A percentile compares a stretch with the other conserved stretches of the same genome.
These are phyloP conservation scores for Theobroma cacao DNA, from an alignment of 345 rosid genomes.

Conservation along the genomic window DNA sequence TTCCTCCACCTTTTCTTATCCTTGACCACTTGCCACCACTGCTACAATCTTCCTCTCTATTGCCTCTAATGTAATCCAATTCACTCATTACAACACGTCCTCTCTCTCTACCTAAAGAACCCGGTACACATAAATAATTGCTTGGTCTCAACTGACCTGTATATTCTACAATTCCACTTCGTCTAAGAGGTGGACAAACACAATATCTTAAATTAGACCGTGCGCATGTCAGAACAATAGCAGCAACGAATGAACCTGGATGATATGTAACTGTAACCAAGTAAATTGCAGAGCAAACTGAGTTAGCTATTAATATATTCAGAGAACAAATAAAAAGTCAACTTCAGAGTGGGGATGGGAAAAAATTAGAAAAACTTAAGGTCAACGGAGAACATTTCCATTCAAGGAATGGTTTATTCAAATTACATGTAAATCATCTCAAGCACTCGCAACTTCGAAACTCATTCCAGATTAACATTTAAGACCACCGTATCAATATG, in stretches of 20 bases:
- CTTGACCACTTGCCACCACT: too few species aligned
- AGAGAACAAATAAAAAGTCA: background rate
- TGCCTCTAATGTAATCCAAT: too few species aligned
- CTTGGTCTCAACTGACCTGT: background rate
- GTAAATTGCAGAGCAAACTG: background rate
- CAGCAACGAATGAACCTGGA: background rate
- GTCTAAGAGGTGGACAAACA: background rate
- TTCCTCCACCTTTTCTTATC: too few species aligned
- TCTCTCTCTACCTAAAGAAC: too few species aligned
- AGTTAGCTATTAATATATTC: background rate
- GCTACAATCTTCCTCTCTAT: too few species aligned
- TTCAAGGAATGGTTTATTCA: background rate
- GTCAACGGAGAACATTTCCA: too few species aligned
- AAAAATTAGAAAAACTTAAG: too few species aligned
- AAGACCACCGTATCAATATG: background rate
- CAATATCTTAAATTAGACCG: background rate
- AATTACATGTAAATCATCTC: background rate
- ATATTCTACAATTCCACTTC: background rate
- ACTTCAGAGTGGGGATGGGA: background rate
- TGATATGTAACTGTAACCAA: background rate
- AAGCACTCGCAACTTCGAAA: background rate
- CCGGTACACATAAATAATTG: constrained; percentile 1
- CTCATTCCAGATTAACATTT: background rate
- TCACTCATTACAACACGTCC: too few species aligned
- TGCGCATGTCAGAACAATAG: background rate